A percentile compares a stretch with the other conserved stretches of the same genome.
These are phyloP conservation scores for Mychonastes homosphaera DNA, from an alignment of 139 green algal genomes.

Conservation along the genomic window DNA sequence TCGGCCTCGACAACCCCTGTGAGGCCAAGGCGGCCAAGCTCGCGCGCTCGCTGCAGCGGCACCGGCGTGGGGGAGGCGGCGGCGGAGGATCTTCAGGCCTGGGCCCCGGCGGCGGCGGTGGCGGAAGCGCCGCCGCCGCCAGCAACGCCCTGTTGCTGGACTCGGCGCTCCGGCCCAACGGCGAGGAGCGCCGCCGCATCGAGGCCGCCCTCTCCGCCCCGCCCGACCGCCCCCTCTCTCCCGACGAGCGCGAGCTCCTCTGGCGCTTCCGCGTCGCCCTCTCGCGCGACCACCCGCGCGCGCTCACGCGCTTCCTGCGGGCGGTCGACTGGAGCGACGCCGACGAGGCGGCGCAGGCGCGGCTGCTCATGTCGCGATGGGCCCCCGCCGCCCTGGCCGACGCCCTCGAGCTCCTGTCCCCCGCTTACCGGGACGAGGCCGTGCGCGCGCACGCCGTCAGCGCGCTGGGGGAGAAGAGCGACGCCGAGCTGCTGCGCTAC, in stretches of 20 bases:
- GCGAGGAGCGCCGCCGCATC: slow-evolving; percentile 43
- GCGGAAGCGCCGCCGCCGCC: no score
- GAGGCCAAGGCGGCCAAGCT: slow-evolving; percentile 92
- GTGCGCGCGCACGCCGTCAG: slow-evolving; percentile 47
- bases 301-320: slow-evolving; percentile 77
- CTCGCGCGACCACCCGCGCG: slow-evolving; percentile 46
- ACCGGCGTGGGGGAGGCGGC: no score
- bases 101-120: no score
- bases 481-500: slow-evolving; percentile 83
- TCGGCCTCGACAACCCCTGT: slow-evolving; percentile 68
- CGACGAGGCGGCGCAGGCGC: slow-evolving; percentile 55
- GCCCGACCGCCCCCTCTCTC: slow-evolving; percentile 49
- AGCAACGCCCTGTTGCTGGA: slow-evolving; percentile 67
- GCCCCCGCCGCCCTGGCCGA: slow-evolving; percentile 72
- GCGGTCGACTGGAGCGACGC: slow-evolving; percentile 85
- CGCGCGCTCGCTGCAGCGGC: slow-evolving; percentile 54
- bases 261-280: slow-evolving; percentile 79
- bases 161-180: slow-evolving; percentile 72
- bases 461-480: slow-evolving; percentile 44
- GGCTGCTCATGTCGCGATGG: slow-evolving; percentile 78
- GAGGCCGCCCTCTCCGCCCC: slow-evolving; percentile 30
- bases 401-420: slow-evolving; percentile 88
- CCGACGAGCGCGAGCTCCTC: slow-evolving; percentile 55
- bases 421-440: slow-evolving; percentile 63
- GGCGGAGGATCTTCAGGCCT: no score